Conservation (phyloP, 805 yeast species). For the Blastobotrys americana region DNA sequence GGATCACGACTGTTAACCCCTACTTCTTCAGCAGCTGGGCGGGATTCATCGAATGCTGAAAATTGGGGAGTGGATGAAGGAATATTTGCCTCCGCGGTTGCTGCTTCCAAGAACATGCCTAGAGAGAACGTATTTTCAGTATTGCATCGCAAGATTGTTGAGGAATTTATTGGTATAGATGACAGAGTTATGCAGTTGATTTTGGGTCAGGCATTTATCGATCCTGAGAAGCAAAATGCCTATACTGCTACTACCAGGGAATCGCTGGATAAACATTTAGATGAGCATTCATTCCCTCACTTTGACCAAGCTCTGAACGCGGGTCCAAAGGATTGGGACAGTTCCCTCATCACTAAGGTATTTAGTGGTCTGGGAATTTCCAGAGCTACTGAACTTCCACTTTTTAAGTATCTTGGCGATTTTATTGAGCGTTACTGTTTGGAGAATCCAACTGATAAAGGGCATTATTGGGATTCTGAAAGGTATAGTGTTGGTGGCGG, state of each 20-base stretch:
- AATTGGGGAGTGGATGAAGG: constrained; percentile 1
- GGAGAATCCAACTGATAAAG: neutral
- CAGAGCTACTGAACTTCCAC: constrained; percentile 7
- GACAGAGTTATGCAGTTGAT: constrained; percentile 32
- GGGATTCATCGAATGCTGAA: neutral
- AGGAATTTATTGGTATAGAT: constrained; percentile 29
- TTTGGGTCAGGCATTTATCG: constrained; percentile 25
- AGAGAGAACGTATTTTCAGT: neutral
- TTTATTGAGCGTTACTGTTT: neutral
- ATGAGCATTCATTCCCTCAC: constrained; percentile 6
- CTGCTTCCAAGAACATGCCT: neutral
- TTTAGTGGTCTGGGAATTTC: constrained; percentile 15
- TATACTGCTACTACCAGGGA: neutral
- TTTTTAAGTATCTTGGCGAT: constrained; percentile 13
- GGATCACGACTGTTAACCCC: neutral
- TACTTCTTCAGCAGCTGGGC: neutral
- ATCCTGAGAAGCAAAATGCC: constrained; percentile 4
- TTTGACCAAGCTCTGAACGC: constrained; percentile 11
- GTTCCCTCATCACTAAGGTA: constrained; percentile 9
- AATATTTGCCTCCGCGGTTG: neutral
- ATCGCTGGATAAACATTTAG: neutral
- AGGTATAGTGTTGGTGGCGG: neutral
- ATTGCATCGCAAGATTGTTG: constrained; percentile 19
- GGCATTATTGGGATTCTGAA: neutral
- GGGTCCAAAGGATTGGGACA: constrained; percentile 19